Base-by-base conservation (phyloP, 1,284 basidiomycete genomes). In the Ganoderma multipileum region DNA sequence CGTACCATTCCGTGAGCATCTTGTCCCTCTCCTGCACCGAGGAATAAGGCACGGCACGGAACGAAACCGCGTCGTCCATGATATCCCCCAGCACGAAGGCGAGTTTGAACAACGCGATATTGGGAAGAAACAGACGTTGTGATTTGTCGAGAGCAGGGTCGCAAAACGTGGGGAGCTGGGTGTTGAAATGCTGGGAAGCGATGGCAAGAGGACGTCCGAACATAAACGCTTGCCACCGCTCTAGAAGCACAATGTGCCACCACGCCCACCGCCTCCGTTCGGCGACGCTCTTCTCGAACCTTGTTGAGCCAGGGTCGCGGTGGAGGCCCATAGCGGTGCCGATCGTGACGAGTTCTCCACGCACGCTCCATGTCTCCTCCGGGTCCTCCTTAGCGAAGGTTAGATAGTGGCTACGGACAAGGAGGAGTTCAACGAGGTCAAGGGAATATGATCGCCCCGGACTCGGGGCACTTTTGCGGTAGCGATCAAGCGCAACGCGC, bases 181-280 rank as follows among this genome's bases (percentile, higher is more conserved):
- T 94, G 77, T 94, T 92, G 76, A 92, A 95, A 77, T 94, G 92
- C 75, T 93, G 89, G 6, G 91, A 89, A 14, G 90, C 87, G 68
- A 94, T 89, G 42, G 86, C 82, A 39, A 91, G 81, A 2, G 93
- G 92, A 18, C 92, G 85, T n/a, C 92, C 93, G 77, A 94, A 92
- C 84, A 93, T 85, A 80, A 94, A 94, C 2, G 92, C 90, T 78
- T 94, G 92, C 93, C 93, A 94, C 71, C 92, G 84, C 80, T 94
- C 92, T 41, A 93, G 83, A 65, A 93, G 82, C 59, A 94, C 80
- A 71, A 93, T 90, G 79, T 94, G 92, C 93, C 93, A 94, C 92
- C 92, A 94, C 2, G 91, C 91, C 92, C 93, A 94, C 60, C 93
- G 83, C 65, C 92, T 83, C 68, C 93, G 85, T 77, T 94, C 93